Base-by-base conservation (phyloP, 2,329 filamentous ascomycete genomes). In the Hysterium pulicare region DNA sequence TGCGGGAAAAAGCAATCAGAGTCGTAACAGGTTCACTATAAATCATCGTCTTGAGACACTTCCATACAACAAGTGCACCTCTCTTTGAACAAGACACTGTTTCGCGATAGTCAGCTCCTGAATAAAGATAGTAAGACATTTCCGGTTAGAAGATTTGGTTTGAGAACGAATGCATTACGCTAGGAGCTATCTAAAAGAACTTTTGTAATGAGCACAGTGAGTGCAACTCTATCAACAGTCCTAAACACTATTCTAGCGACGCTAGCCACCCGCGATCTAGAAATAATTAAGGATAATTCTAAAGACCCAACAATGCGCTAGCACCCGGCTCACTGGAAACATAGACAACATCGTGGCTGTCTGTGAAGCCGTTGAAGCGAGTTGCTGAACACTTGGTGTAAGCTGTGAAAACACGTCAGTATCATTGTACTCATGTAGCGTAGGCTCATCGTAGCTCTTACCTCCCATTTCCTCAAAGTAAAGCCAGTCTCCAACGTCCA, bases 361-460 rank as follows among this genome's bases (percentile, higher is more conserved):
- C 88, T 41, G 84, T 87, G 71, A 97, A 98, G 50, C 93, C 93
- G 57, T 98, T 98, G 83, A 98, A 98, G 62, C 86, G 84, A 44
- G 93, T 98, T 50, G 93, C 91, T 46, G 90, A 96, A 77, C 91
- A 97, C 77, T 90, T 95, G 57, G 93, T 97, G 71, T 98, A 98
- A 19, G 93, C 91, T 55, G 33, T 33, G 34, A 16, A 38, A 33
- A 16, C 19, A 22, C 20, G 21, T 48, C 34, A 53, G 42, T 21
- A 33, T n/a, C 28, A 24, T 16, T 23, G 20, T 16, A n/a, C n/a
- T n/a, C n/a, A 24, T 28, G 15, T 8, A 19, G 33, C 28, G 40
- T 28, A 21, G 11, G 24, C 40, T n/a, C n/a, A n/a, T n/a, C n/a
- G n/a, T n/a, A n/a, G n/a, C 38, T 50, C 56, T 54, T 51, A 54